phyloP scores from a whole-genome alignment of 805 yeast species.

The Lachancea sp. region DNA sequence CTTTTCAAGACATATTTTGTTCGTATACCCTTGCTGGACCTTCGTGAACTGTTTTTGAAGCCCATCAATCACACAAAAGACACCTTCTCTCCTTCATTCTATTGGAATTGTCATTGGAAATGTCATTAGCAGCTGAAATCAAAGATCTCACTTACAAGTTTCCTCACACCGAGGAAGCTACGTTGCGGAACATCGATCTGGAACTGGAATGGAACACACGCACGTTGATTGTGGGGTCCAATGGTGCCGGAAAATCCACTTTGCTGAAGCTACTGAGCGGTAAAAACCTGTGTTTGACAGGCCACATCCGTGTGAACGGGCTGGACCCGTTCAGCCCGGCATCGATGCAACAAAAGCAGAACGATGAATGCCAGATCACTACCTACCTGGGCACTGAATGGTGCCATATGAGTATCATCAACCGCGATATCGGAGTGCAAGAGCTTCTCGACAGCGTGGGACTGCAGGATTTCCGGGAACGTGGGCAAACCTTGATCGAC shows the following conservation, averaged over 20 bases:
- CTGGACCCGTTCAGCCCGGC: constrained; percentile 75
- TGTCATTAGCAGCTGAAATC: constrained; percentile 50
- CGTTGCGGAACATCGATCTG: constrained; percentile 58
- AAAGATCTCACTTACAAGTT: constrained; percentile 63
- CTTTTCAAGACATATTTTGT: no score
- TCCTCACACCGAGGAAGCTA: constrained; percentile 50
- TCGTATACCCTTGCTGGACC: no score
- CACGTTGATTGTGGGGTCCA: constrained; percentile 81
- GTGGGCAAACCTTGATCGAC: constrained; percentile 70
- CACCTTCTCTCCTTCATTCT: no score
- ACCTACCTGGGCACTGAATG: constrained; percentile 96
- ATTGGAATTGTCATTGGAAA: no score
- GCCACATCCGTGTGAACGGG: constrained; percentile 68
- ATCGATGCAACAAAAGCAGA: constrained; percentile 32
- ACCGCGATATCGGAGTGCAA: constrained; percentile 84
- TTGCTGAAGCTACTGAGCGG: constrained; percentile 81
- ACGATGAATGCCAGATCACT: constrained; percentile 42
- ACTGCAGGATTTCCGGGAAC: constrained; percentile 61
- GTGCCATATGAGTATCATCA: constrained; percentile 87
- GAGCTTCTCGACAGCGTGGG: constrained; percentile 77
- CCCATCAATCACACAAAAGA: no score
- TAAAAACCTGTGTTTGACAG: constrained; percentile 73
- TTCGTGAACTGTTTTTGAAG: no score
- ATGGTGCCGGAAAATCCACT: constrained; percentile 97
- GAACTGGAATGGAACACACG: constrained; percentile 65